Evolutionary conservation across 2,329 filamentous ascomycete genomes (phyloP), one percentile per base, ranked within the genome.

Genomic region (Elsinoe ampelina): DNA sequence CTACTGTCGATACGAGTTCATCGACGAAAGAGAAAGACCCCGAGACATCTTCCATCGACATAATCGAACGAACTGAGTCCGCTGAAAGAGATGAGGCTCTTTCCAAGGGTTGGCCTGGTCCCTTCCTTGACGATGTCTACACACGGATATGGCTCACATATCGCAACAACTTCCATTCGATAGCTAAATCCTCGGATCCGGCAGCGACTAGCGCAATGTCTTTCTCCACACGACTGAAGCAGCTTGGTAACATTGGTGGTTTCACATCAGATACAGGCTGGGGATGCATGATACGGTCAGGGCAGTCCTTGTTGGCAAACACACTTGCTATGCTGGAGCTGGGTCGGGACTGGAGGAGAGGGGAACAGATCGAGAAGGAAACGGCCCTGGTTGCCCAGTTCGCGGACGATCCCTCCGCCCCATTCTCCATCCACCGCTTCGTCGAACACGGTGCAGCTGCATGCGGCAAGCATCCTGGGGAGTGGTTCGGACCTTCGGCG

Each of bases 401-500:
- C 65, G 89, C 92, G 20, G 93, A 98, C 66, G 85, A 92, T 60
- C 83, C 88, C 2, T 80, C 79, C 62, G 90, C 93, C 2, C 89
- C 90, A 0, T 97, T 95, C 68, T 97, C 92, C 1, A 89, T 98
- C 63, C 93, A 98, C 66, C 88, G 85, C 60, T 98, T 98, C 66
- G 93, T 98, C 35, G 79, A 85, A 55, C 87, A 95, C 64, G 93
- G 93, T 15, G 90, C 90, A 20, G 78, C 80, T 35, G 85, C 86
- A 2, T 98, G 93, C 70, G 91, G 89, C 3, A 97, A 95, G 71
- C 88, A 95, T 66, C 93, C 93, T 0, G 93, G 93, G 36, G 89
- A 97, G 72, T 98, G 93, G 93, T 98, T 98, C 72, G 93, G 93
- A 0, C 93, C 93, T n/a, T 96, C 90, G 15, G 93, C 93, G 5